Percentiles rank a stretch among this genome's conserved stretches.
Evolutionary conservation across 1,284 basidiomycete species (phyloP).

Genomic region (Spongiforma sp.): DNA sequence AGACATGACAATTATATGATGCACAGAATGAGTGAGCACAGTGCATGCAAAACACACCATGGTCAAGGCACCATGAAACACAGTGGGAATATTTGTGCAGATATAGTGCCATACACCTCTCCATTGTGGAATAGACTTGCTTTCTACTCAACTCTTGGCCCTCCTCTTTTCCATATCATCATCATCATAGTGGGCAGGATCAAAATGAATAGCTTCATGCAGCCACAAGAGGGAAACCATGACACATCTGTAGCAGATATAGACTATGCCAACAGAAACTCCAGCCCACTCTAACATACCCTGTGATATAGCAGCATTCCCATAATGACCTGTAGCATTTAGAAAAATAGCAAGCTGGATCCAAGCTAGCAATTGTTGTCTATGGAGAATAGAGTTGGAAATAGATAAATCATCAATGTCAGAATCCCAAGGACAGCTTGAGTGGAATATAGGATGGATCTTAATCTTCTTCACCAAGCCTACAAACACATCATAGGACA

Average conservation of each 20-base stretch:
- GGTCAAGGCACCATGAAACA: no score
- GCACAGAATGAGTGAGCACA: no score
- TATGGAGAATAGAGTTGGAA: no score
- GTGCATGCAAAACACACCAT: no score
- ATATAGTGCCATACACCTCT: no score
- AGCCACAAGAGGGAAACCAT: slow-evolving; percentile 16
- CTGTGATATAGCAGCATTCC: slow-evolving; percentile 39
- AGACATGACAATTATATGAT: no score
- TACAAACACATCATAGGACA: slow-evolving; percentile 30
- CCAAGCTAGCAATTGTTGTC: slow-evolving; percentile 29
- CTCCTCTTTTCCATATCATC: no score
- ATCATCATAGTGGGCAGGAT: no score
- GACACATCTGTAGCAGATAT: slow-evolving; percentile 26
- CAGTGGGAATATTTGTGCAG: no score
- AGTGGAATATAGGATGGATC: slow-evolving; percentile 31
- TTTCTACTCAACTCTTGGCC: no score
- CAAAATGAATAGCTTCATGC: slow-evolving; percentile 10
- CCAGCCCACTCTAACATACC: slow-evolving; percentile 42
- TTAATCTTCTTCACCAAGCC: slow-evolving; percentile 13
- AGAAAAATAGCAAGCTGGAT: slow-evolving; percentile 39
- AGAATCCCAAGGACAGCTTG: no score
- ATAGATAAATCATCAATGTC: background rate
- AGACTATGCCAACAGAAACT: slow-evolving; percentile 31
- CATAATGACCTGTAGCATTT: slow-evolving; percentile 38
- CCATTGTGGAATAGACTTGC: no score